Conservation (phyloP, 2,329 filamentous ascomycete species). For the Tolypocladium inflatum region DNA sequence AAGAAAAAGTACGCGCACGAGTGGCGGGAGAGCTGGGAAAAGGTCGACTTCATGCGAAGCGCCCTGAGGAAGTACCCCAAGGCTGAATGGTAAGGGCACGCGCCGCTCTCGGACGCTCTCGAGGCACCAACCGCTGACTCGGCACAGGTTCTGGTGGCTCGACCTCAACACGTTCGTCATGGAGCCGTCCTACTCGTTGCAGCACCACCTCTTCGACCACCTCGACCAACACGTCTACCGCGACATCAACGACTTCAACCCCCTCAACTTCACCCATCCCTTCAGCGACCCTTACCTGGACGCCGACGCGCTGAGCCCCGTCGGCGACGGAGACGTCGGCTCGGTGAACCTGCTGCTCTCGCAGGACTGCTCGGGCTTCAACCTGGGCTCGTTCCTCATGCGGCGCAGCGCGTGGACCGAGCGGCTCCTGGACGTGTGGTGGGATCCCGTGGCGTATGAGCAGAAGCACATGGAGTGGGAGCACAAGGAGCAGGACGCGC, state of each 20-base stretch:
- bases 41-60: slow-evolving; percentile 86
- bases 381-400: slow-evolving; percentile 91
- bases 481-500: slow-evolving; percentile 94
- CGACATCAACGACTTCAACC: slow-evolving; percentile 95
- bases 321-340: slow-evolving; percentile 65
- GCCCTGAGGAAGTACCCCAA: slow-evolving; percentile 88
- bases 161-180: slow-evolving; percentile 97
- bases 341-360: slow-evolving; percentile 84
- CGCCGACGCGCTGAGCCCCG: slow-evolving; percentile 55
- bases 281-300: slow-evolving; percentile 68
- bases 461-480: slow-evolving; percentile 99
- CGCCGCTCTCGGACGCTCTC: slow-evolving; percentile 5
- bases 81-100: slow-evolving; percentile 75
- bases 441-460: slow-evolving; percentile 95
- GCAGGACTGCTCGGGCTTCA: slow-evolving; percentile 94
- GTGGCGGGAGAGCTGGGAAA: slow-evolving; percentile 99
- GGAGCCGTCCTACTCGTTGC: slow-evolving; percentile 86
- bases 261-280: slow-evolving; percentile 85
- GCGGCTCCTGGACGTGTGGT: slow-evolving; percentile 89
- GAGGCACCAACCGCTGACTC: not conserved
- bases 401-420: slow-evolving; percentile 82
- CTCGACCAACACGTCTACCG: slow-evolving; percentile 71
- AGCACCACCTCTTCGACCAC: slow-evolving; percentile 80
- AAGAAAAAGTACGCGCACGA: slow-evolving; percentile 98
- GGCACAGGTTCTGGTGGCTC: slow-evolving; percentile 90